A percentile compares a stretch with the other conserved stretches of the same genome.
These are phyloP conservation scores for Triangularia verruculosa DNA, from an alignment of 2,329 filamentous ascomycete species.

Conservation along the genomic window DNA sequence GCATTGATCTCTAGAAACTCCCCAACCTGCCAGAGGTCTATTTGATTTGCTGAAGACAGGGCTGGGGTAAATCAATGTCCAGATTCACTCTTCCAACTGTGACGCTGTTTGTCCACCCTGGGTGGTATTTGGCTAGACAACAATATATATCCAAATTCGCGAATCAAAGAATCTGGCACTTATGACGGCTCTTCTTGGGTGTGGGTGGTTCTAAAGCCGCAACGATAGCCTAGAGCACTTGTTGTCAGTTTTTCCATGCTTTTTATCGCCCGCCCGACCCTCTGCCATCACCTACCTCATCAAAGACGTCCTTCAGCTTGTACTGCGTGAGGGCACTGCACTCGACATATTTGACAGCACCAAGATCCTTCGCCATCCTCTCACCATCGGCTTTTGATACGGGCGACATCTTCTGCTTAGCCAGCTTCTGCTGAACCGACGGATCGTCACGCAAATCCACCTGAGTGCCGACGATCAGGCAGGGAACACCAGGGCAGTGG, in stretches of 20 bases:
- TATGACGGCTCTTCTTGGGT: slow-evolving; percentile 72
- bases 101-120: not conserved
- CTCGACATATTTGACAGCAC: slow-evolving; percentile 97
- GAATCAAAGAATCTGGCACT: slow-evolving; percentile 66
- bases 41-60: not conserved
- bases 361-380: slow-evolving; percentile 94
- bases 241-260: slow-evolving; percentile 20
- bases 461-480: slow-evolving; percentile 96
- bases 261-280: not conserved
- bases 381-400: slow-evolving; percentile 92
- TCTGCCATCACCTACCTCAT: slow-evolving; percentile 67
- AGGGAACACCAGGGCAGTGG: slow-evolving; percentile 96
- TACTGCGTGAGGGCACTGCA: slow-evolving; percentile 97
- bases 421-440: slow-evolving; percentile 82
- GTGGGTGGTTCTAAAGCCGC: slow-evolving; percentile 86
- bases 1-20: slow-evolving; percentile 1
- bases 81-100: slow-evolving; percentile 4
- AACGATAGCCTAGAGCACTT: slow-evolving; percentile 72
- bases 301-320: slow-evolving; percentile 98
- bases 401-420: slow-evolving; percentile 94
- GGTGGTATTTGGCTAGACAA: slow-evolving; percentile 10
- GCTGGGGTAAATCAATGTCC: slow-evolving; percentile 5
- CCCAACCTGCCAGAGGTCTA: slow-evolving; percentile 4
- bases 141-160: slow-evolving; percentile 27
- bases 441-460: slow-evolving; percentile 91